Evolutionary conservation across 306 rosid species (phyloP), one percentile per base, ranked within the genome.

Genomic region (Cicer chorassanicum): DNA sequence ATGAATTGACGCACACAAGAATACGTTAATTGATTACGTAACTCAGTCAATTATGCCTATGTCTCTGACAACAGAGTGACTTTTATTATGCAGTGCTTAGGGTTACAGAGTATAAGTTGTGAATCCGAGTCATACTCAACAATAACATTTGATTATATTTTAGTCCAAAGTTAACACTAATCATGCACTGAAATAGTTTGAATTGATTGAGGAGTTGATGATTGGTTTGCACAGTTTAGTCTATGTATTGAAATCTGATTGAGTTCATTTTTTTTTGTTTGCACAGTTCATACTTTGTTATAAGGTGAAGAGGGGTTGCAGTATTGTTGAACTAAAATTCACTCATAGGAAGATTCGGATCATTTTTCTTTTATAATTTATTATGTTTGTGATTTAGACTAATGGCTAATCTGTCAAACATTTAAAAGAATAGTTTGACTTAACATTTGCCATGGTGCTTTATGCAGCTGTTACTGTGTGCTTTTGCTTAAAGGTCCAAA

Each of bases 341-440:
- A 15, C n/a, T 12, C 54, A 48, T 44, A 1, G 54, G 54, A 6
- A 12, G 54, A 13, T 34, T 59, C 16, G 14, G 24, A 62, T 19
- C 12, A 38, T 10, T 39, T 69, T 46, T 54, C 11, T 24, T 43
- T 14, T 50, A 5, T 13, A 9, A 0, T 10, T 53, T 73, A 61
- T 9, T 60, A 1, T 13, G 19, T 8, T 78, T 61, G 36, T n/a
- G 9, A 19, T 48, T 43, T 72, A 10, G 42, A 13, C 48, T 59
- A 41, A 65, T 29, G 34, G 34, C 34, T 29, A 29, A 29, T 29
- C 34, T 29, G 34, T 36, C 8, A 10, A 5, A 39, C 29, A 59
- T 38, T 45, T 6, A 14, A 36, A 19, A 43, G 21, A 46, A 54
- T 63, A 70, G 41, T 74, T 59, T 59, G 70, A 41, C n/a, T n/a